Base-by-base conservation (phyloP, 2,329 filamentous ascomycete genomes). In the Penicillium olsonii region DNA sequence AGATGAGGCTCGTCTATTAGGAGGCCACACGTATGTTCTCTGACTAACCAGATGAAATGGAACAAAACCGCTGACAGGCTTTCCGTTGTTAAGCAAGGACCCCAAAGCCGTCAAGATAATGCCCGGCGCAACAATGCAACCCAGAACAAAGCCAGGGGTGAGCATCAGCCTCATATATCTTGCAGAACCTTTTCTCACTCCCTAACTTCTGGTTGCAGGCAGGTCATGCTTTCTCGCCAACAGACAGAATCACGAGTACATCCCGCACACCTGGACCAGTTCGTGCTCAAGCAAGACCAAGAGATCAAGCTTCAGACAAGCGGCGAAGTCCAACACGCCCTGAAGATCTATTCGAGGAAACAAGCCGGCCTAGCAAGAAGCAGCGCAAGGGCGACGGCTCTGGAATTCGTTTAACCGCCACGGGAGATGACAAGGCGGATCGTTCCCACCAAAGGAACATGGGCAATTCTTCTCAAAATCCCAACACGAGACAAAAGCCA, bases 241-340 rank as follows among this genome's bases (percentile, higher is more conserved):
- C 54, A 2, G 54, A 70, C 39, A 59, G 48, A 20, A 50, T 70
- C 29, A 60, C 63, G 12, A 38, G 40, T 2, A 61, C 62, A 37
- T 42, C 55, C 14, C 63, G 63, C 42, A 57, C 65, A 20, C 71
- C 68, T 45, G 67, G 67, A 6, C 63, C 68, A n/a, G 61, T 69
- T 33, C 65, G 62, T 33, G 64, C 62, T 9, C 55, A 51, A 27
- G 60, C 62, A 19, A 60, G 54, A 47, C 10, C 45, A 39, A 59
- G 31, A 6, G 44, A 50, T 33, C 19, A 43, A 4, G 29, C 19
- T 27, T 44, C 48, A 9, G 29, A 18, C 3, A 10, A 22, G 7
- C 41, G 37, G 10, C 45, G 40, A 33, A 48, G 42, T 15, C 26
- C 40, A 12, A 47, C 49, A 7, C 52, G 40, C 6, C 24, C 52